Evolutionary conservation across 371 early-diverging fungal genomes (phyloP).

Genomic region (Dichotomocladium elegans): DNA sequence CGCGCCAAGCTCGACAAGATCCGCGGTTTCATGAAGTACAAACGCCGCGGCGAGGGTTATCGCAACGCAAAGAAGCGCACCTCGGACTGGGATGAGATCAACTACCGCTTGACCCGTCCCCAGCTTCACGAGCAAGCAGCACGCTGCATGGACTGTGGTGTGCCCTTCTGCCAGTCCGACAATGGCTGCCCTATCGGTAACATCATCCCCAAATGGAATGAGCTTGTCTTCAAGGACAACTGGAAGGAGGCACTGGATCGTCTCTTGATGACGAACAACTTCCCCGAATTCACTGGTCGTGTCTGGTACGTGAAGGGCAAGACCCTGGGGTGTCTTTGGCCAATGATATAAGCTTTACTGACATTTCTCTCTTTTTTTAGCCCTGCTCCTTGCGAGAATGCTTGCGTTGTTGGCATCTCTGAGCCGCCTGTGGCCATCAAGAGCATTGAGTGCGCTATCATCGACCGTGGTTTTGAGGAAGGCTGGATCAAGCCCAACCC

Average conservation of each 20-base stretch:
- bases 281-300: slow-evolving; percentile 84
- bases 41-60: slow-evolving; percentile 81
- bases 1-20: slow-evolving; percentile 70
- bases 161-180: slow-evolving; percentile 96
- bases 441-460: slow-evolving; percentile 93
- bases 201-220: slow-evolving; percentile 98
- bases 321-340: neutral
- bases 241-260: slow-evolving; percentile 95
- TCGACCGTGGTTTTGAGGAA: slow-evolving; percentile 90
- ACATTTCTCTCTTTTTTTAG: neutral
- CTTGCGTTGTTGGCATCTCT: slow-evolving; percentile 75
- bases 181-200: slow-evolving; percentile 96
- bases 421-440: slow-evolving; percentile 92
- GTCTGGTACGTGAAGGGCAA: slow-evolving; percentile 13
- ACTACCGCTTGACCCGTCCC: slow-evolving; percentile 70
- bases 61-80: slow-evolving; percentile 75
- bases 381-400: neutral
- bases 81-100: slow-evolving; percentile 93
- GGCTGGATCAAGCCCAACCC: slow-evolving; percentile 91
- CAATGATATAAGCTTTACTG: neutral
- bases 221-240: slow-evolving; percentile 87
- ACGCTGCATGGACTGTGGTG: slow-evolving; percentile 97
- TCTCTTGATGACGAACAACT: slow-evolving; percentile 94
- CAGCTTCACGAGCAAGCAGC: slow-evolving; percentile 92
- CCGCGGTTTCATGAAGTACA: slow-evolving; percentile 90